Evolutionary conservation across 2,329 filamentous ascomycete genomes (phyloP).

Genomic region (Pyricularia pennisetigena): DNA sequence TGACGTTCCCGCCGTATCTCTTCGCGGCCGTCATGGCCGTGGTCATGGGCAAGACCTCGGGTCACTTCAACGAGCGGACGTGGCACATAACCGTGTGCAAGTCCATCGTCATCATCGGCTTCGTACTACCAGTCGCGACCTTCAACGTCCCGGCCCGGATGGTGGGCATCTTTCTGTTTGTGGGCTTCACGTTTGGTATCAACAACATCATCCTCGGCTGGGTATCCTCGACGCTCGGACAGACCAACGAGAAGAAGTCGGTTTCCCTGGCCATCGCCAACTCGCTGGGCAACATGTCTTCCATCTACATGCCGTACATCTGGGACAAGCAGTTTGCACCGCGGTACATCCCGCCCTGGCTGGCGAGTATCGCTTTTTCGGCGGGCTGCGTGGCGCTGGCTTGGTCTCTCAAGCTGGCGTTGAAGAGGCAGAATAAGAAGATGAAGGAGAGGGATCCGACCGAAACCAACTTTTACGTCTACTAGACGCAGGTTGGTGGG

Average conservation of each 20-base stretch:
- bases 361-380: conserved; percentile 2
- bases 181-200: conserved; percentile 25
- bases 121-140: conserved; percentile 1
- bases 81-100: conserved; percentile 6
- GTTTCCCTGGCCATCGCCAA: conserved; percentile 30
- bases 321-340: conserved; percentile 22
- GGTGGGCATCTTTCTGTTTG: conserved; percentile 24
- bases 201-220: conserved; percentile 36
- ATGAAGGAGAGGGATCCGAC: conserved; percentile 1
- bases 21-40: conserved; percentile 9
- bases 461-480: conserved; percentile 1
- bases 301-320: conserved; percentile 29
- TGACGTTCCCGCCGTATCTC: conserved; percentile 18
- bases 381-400: conserved; percentile 1
- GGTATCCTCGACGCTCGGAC: conserved; percentile 27
- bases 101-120: conserved; percentile 2
- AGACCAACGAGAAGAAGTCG: conserved; percentile 37
- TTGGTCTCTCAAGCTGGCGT: neutral
- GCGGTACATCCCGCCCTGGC: conserved; percentile 11
- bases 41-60: conserved; percentile 1
- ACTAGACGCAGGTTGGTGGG: neutral
- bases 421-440: conserved; percentile 3
- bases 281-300: conserved; percentile 22
- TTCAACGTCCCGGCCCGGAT: conserved; percentile 1
- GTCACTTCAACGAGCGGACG: conserved; percentile 4